A percentile compares a stretch with the other conserved stretches of the same genome.
phyloP scores from a whole-genome alignment of 2,329 filamentous ascomycete genomes.

The Cladosporium sphaerospermum region DNA sequence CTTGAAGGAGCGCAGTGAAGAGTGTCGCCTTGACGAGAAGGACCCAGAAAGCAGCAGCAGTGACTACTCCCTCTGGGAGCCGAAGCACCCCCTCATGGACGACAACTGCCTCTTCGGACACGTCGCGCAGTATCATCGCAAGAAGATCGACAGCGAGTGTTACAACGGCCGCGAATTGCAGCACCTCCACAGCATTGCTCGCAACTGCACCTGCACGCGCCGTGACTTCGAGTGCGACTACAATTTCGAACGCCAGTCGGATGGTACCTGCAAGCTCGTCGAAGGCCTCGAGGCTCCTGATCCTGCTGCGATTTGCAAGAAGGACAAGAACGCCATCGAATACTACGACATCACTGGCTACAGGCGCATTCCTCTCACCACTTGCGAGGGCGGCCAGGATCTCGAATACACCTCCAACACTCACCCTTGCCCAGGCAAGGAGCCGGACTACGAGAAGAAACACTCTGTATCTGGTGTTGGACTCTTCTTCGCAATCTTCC shows the following conservation, averaged over 20 bases:
- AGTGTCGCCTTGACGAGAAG: constrained; percentile 63
- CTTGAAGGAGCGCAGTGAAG: constrained; percentile 56
- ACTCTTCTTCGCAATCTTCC: constrained; percentile 77
- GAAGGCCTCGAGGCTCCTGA: constrained; percentile 61
- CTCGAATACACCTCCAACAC: constrained; percentile 60
- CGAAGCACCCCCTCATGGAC: constrained; percentile 70
- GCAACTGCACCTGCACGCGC: constrained; percentile 76
- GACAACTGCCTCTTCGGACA: constrained; percentile 91
- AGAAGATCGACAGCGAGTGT: constrained; percentile 71
- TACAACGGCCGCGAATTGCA: constrained; percentile 69
- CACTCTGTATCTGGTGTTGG: constrained; percentile 62
- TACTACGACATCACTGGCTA: constrained; percentile 85
- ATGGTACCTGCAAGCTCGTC: constrained; percentile 73
- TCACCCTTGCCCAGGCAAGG: constrained; percentile 67
- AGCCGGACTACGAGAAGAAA: constrained; percentile 74
- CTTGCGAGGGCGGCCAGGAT: constrained; percentile 70
- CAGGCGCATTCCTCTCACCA: constrained; percentile 81
- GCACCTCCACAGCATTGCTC: constrained; percentile 61
- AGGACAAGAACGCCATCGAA: constrained; percentile 63
- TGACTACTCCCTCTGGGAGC: constrained; percentile 85
- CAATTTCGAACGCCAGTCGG: constrained; percentile 77
- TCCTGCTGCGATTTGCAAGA: constrained; percentile 51
- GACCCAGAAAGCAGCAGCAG: constrained; percentile 49
- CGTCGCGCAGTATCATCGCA: constrained; percentile 80
- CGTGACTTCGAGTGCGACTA: constrained; percentile 95